Base-by-base conservation (phyloP, 805 yeast species). In the Barnettozyma wickerhamii region DNA sequence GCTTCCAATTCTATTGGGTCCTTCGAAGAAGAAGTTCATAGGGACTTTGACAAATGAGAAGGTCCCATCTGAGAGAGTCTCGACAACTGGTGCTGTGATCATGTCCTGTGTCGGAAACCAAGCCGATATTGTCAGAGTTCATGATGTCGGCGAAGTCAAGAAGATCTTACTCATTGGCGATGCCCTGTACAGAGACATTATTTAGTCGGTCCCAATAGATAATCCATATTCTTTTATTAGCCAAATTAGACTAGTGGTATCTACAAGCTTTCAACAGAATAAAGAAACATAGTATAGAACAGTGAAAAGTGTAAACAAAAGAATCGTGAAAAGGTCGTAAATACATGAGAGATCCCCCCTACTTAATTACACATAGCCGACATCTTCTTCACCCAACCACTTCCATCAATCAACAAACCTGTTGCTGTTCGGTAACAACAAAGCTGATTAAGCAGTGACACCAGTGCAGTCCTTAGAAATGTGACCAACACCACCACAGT, bases 1-100 rank as follows among this genome's bases (percentile, higher is more conserved):
- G 4, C 55, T 86, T 34, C 85, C 95, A 0, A 68, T 87, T 41
- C 66, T 93, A 30, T 59, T 89, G 17, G 99, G 98, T 0, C 86
- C 97, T 1, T 85, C 95, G 17, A 73, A 98, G 49, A 93, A 93
- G 68, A 71, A 75, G 54, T 93, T 93, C 54, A 78, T 93, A 49
- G 97, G 96, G 2, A 70, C 74, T 0, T 64, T 87, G 24, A 81
- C 89, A 0, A 76, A 75, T 7, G 81, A 75, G 41, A 60, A 64
- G 3, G 65, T 56, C 2, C 77, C 95, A 1, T 46, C 59, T 1
- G 79, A 79, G n/a, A 71, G 98, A 42, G 77, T 77, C 2, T 63
- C 77, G 36, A 91, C 95, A 10, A 88, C 96, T 0, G 79, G 80
- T 9, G 85, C 95, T 0, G 69, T 87, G 0, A 74, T 84, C 3